phyloP scores from a whole-genome alignment of 352 stramenopile species.

The Halophytophthora batemanensis region DNA sequence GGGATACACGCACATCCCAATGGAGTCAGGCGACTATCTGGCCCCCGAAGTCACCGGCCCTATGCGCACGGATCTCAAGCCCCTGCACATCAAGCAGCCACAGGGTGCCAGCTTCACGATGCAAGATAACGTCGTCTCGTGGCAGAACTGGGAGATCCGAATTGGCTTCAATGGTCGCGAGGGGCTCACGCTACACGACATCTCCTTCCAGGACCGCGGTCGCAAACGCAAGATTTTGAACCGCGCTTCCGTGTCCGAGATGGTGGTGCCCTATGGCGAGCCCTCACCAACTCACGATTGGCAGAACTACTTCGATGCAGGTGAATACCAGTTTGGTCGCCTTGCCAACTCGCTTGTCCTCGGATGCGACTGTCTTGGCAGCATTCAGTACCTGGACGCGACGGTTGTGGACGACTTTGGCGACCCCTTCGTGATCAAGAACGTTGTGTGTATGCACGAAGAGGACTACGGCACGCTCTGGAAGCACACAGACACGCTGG shows the following conservation, averaged over 20 bases:
- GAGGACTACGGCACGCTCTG: slow-evolving; percentile 59
- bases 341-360: slow-evolving; percentile 55
- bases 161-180: slow-evolving; percentile 66
- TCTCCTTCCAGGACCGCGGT: slow-evolving; percentile 29
- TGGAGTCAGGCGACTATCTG: slow-evolving; percentile 16
- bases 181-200: slow-evolving; percentile 51
- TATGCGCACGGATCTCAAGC: slow-evolving; percentile 18
- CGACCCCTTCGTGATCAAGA: slow-evolving; percentile 35
- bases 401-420: slow-evolving; percentile 38
- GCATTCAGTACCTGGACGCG: slow-evolving; percentile 72
- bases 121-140: slow-evolving; percentile 37
- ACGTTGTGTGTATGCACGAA: slow-evolving; percentile 72
- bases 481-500: slow-evolving; percentile 40
- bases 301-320: slow-evolving; percentile 70
- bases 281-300: slow-evolving; percentile 38
- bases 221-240: slow-evolving; percentile 35
- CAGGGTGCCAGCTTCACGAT: slow-evolving; percentile 53
- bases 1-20: slow-evolving; percentile 14
- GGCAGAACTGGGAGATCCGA: slow-evolving; percentile 50
- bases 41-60: slow-evolving; percentile 7
- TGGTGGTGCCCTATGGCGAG: slow-evolving; percentile 67
- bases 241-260: slow-evolving; percentile 49
- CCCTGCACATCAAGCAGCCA: slow-evolving; percentile 49
- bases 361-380: slow-evolving; percentile 63
- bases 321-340: slow-evolving; percentile 52